phyloP scores from a whole-genome alignment of 75 land plant genomes.

The Picea glauca region DNA sequence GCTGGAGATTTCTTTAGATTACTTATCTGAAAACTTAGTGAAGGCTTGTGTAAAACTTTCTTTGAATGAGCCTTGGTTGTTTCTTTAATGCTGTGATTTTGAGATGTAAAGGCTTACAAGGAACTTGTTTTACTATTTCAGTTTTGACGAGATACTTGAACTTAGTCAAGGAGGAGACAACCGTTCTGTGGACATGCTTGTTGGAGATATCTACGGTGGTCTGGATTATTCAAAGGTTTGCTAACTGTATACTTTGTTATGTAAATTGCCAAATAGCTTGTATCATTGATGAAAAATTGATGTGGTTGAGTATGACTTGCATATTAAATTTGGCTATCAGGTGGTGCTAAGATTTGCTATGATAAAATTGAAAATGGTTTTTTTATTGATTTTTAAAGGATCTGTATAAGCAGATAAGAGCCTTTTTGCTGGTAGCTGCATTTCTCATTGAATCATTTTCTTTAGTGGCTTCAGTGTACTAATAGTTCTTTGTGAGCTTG shows the following conservation, averaged over 20 bases:
- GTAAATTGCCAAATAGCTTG: neutral
- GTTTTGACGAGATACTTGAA: slow-evolving; percentile 95
- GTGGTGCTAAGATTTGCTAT: neutral
- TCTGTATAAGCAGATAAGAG: neutral
- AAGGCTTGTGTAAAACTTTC: neutral
- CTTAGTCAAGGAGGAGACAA: slow-evolving; percentile 89
- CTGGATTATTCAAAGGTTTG: slow-evolving; percentile 82
- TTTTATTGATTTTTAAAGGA: neutral
- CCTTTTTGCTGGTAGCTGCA: neutral
- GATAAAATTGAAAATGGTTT: neutral
- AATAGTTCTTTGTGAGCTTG: neutral
- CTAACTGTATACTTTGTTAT: neutral
- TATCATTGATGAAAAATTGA: neutral
- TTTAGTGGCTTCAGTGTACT: neutral
- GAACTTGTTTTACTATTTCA: slow-evolving; percentile 23
- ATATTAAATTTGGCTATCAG: neutral
- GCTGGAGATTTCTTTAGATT: neutral
- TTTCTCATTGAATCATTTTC: neutral
- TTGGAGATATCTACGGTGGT: slow-evolving; percentile 97
- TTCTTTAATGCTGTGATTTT: neutral
- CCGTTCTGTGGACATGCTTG: slow-evolving; percentile 93
- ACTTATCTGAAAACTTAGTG: neutral
- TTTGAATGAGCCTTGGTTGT: neutral
- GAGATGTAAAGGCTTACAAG: neutral
- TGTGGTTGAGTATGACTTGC: neutral